Percentiles rank a stretch among this genome's conserved stretches.
Evolutionary conservation across 2,329 filamentous ascomycete genomes (phyloP).

Genomic region (Verticillium nubilum): DNA sequence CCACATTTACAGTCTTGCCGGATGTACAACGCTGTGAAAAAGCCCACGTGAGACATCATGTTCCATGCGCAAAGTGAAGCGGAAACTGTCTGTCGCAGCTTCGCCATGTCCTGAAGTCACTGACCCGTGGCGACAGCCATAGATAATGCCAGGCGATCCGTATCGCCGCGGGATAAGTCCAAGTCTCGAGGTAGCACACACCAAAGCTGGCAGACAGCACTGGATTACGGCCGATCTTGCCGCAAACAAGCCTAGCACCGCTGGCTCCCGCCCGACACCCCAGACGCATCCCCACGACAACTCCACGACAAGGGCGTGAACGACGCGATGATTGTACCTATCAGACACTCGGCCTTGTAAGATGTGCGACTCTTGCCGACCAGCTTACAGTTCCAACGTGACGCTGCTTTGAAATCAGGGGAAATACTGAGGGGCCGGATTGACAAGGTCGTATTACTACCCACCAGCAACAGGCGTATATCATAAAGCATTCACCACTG

Average conservation of each 20-base stretch:
- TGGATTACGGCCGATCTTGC: not conserved
- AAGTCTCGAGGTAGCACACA: no score
- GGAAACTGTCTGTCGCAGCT: no score
- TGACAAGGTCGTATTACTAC: not conserved
- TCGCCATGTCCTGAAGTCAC: no score
- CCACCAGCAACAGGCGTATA: no score
- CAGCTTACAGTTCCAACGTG: not conserved
- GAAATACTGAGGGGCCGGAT: not conserved
- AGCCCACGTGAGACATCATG: no score
- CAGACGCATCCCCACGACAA: not conserved
- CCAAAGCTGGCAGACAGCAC: no score
- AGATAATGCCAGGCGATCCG: no score
- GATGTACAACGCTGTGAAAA: no score
- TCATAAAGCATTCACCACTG: not conserved
- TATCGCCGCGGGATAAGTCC: no score
- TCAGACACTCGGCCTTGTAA: not conserved
- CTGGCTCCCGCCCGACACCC: not conserved
- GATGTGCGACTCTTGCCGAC: not conserved
- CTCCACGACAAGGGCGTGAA: not conserved
- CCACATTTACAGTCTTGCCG: no score
- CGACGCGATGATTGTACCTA: not conserved
- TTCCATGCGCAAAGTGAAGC: no score
- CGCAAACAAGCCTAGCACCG: not conserved
- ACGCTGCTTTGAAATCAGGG: not conserved
- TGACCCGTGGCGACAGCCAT: no score